Conservation (phyloP, 164 flowering plant genomes). For the Vitis cinerea region DNA sequence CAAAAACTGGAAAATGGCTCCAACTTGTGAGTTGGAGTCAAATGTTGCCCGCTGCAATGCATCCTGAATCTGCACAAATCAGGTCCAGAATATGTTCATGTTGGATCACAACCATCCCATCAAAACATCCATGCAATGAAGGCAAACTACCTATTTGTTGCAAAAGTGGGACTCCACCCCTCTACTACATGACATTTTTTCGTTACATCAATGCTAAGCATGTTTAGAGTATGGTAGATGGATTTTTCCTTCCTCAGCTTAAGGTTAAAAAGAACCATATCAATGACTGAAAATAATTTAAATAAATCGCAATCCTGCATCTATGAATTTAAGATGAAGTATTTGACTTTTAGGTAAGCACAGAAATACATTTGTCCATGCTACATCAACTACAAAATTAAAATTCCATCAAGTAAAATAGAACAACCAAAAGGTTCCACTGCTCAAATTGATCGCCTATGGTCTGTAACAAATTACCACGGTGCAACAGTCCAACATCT, state of each 20-base stretch:
- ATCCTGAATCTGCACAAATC: conserved; percentile 69
- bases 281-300: neutral
- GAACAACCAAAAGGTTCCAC: conserved; percentile 51
- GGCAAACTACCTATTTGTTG: conserved; percentile 60
- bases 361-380: neutral
- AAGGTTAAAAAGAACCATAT: conserved; percentile 18
- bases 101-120: neutral
- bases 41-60: conserved; percentile 66
- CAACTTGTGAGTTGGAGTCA: conserved; percentile 87
- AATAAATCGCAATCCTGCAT: neutral
- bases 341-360: neutral
- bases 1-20: conserved; percentile 76
- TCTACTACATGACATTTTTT: conserved; percentile 97
- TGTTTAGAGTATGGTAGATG: conserved; percentile 81
- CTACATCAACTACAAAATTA: neutral
- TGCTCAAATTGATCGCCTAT: conserved; percentile 40
- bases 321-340: neutral
- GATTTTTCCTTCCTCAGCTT: conserved; percentile 91
- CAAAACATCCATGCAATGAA: neutral
- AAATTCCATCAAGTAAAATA: conserved; percentile 1
- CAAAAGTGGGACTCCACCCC: conserved; percentile 96
- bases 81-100: conserved; percentile 6
- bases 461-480: conserved; percentile 30
- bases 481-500: conserved; percentile 39
- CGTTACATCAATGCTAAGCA: conserved; percentile 97